Percentiles rank a stretch among this genome's conserved stretches.
phyloP scores from a whole-genome alignment of 345 rosid genomes.

The Reutealis trisperma region DNA sequence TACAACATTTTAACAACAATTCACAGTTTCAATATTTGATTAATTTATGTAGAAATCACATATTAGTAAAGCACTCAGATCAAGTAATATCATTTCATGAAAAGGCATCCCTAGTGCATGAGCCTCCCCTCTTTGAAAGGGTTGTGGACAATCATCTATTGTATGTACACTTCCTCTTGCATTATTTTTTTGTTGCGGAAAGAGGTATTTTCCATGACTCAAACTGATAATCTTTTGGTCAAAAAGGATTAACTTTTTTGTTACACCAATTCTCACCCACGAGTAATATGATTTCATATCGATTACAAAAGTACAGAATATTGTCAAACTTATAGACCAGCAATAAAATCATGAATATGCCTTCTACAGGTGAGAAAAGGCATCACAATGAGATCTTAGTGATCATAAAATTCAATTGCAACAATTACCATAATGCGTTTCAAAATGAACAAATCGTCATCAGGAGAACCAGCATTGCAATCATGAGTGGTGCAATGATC shows the following conservation, averaged over 20 bases:
- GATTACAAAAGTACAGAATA: neutral
- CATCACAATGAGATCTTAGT: neutral
- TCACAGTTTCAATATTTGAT: neutral
- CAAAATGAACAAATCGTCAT: slow-evolving; percentile 60
- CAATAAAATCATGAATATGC: neutral
- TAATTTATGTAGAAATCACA: neutral
- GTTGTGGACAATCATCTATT: no score
- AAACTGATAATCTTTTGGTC: no score
- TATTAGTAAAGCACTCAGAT: neutral
- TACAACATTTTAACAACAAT: neutral
- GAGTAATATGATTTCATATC: neutral
- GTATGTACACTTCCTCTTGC: no score
- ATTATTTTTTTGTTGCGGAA: no score
- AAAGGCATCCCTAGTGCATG: no score
- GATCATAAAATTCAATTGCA: neutral
- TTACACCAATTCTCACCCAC: no score
- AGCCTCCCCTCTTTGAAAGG: no score
- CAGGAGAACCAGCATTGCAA: slow-evolving; percentile 42
- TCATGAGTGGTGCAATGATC: slow-evolving; percentile 38
- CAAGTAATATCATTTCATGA: no score
- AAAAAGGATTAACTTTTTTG: no score
- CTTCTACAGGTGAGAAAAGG: neutral
- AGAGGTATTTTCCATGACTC: no score
- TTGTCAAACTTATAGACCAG: no score
- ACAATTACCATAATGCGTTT: slow-evolving; percentile 87